A percentile compares a stretch with the other conserved stretches of the same genome.
Evolutionary conservation across 2,329 filamentous ascomycete species (phyloP).

Genomic region (Fusarium nurragi): DNA sequence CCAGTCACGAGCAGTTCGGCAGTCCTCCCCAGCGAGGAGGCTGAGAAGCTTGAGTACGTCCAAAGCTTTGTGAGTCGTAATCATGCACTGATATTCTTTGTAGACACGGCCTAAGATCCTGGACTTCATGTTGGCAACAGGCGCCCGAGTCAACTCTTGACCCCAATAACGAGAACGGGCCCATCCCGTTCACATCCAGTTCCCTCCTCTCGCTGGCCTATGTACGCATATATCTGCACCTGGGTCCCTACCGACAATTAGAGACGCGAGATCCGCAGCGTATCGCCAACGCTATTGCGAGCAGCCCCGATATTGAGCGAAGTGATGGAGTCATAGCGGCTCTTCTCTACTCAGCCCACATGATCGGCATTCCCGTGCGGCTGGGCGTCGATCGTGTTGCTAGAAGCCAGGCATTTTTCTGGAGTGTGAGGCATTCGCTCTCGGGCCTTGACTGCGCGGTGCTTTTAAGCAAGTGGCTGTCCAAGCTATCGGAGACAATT

Average conservation of each 20-base stretch:
- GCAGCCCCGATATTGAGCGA: slow-evolving; percentile 54
- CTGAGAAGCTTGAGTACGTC: slow-evolving; percentile 50
- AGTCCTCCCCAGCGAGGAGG: slow-evolving; percentile 48
- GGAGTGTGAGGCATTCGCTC: slow-evolving; percentile 66
- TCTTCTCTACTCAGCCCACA: slow-evolving; percentile 63
- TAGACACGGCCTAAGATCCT: slow-evolving; percentile 49
- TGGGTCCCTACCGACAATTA: slow-evolving; percentile 55
- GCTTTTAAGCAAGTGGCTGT: slow-evolving; percentile 59
- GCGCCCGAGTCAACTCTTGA: slow-evolving; percentile 52
- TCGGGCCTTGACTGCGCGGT: slow-evolving; percentile 65
- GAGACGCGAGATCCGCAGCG: slow-evolving; percentile 54
- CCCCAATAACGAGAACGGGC: slow-evolving; percentile 53
- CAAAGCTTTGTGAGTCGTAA: too few relatives aligned
- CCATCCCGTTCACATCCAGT: slow-evolving; percentile 56
- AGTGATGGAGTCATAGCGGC: slow-evolving; percentile 60
- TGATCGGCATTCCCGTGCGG: slow-evolving; percentile 64
- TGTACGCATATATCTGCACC: slow-evolving; percentile 56
- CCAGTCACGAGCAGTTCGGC: slow-evolving; percentile 48
- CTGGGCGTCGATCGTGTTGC: slow-evolving; percentile 64
- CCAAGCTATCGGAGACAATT: neutral
- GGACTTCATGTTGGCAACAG: slow-evolving; percentile 53
- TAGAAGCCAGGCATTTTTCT: slow-evolving; percentile 64
- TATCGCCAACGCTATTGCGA: slow-evolving; percentile 53
- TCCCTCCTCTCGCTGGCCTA: slow-evolving; percentile 53
- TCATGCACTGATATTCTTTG: neutral